Evolutionary conservation across 805 yeast genomes (phyloP).

Genomic region (Yamadazyma sp.): DNA sequence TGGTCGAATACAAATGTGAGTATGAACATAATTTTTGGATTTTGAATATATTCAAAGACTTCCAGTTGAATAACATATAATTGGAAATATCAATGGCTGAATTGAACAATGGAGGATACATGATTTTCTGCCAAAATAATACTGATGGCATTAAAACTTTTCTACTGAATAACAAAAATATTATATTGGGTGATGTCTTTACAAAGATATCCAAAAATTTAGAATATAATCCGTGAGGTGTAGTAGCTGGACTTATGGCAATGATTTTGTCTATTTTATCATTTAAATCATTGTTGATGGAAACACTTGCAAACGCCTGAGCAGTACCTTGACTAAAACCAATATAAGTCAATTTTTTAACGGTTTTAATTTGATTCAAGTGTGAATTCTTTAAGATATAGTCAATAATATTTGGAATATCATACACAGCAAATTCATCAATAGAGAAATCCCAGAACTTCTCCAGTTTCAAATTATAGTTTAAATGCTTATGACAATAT

Average conservation of each 20-base stretch:
- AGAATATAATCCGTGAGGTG: constrained; percentile 82
- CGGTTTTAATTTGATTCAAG: constrained; percentile 39
- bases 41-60: constrained; percentile 61
- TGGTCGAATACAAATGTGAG: constrained; percentile 85
- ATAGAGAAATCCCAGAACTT: constrained; percentile 87
- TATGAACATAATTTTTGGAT: constrained; percentile 78
- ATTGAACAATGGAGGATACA: constrained; percentile 74
- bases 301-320: constrained; percentile 81
- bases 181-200: constrained; percentile 69
- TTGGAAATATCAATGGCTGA: constrained; percentile 70
- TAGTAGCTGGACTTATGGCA: constrained; percentile 92
- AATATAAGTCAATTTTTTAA: constrained; percentile 55
- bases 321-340: constrained; percentile 96
- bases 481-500: constrained; percentile 75
- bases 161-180: constrained; percentile 71
- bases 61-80: constrained; percentile 75
- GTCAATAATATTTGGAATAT: constrained; percentile 80
- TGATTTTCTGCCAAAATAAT: constrained; percentile 71
- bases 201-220: constrained; percentile 71
- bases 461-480: constrained; percentile 29
- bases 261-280: constrained; percentile 54
- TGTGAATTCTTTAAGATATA: constrained; percentile 53
- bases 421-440: constrained; percentile 89
- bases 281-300: constrained; percentile 63
- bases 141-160: constrained; percentile 75